Percentiles rank a stretch among this genome's conserved stretches.
These are phyloP conservation scores for Fusarium vanettenii DNA, from an alignment of 2,329 filamentous ascomycete species.

Conservation along the genomic window DNA sequence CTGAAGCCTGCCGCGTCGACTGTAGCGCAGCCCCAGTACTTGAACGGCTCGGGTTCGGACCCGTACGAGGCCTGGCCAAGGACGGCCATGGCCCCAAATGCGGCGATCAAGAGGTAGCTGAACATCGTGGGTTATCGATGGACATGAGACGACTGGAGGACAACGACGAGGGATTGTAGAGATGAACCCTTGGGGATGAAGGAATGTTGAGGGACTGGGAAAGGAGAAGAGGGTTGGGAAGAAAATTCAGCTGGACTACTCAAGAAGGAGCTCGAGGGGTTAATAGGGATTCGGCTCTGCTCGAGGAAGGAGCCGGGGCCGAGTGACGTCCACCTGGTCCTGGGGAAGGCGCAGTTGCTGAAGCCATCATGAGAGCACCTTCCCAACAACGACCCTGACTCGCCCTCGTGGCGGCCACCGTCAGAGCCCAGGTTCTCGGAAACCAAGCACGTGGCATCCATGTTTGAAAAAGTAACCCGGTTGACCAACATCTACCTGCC, in stretches of 20 bases:
- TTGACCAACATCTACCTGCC: not conserved
- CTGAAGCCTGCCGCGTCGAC: conserved; percentile 32
- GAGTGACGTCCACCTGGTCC: not conserved
- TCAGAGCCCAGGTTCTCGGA: too few species aligned
- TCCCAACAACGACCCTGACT: not conserved
- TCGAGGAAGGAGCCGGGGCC: not conserved
- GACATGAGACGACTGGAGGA: not conserved
- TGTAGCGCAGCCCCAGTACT: conserved; percentile 41
- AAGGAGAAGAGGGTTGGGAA: not conserved
- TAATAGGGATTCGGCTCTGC: not conserved
- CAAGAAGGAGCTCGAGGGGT: not conserved
- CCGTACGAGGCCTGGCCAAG: conserved; percentile 33
- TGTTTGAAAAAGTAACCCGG: not conserved
- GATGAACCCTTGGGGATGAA: not conserved
- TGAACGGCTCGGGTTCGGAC: conserved; percentile 19
- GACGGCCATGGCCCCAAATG: conserved; percentile 27
- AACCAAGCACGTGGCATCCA: not conserved
- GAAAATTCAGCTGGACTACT: not conserved
- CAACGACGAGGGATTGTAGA: not conserved
- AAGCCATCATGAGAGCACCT: not conserved
- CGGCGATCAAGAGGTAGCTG: conserved; percentile 33
- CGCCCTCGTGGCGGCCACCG: not conserved
- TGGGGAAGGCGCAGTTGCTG: not conserved
- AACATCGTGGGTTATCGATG: conserved; percentile 34
- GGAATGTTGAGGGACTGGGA: not conserved